Evolutionary conservation across 2,329 filamentous ascomycete species (phyloP), one percentile per base, ranked within the genome.

Genomic region (Chaetomium globosum): DNA sequence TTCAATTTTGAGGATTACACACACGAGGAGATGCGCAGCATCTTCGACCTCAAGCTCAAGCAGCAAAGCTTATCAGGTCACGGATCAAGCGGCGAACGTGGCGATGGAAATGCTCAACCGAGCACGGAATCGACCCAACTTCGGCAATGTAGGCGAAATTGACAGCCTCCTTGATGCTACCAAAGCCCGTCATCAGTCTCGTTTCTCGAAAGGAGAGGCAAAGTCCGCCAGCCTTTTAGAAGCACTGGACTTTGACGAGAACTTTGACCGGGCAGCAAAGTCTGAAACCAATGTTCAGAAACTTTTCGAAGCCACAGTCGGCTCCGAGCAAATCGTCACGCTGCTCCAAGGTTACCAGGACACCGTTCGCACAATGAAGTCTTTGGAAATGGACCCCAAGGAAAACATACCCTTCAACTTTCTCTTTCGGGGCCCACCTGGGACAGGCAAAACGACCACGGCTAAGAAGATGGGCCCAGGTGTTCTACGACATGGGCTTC

Each of bases 401-500:
- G 80, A 85, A 8, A 76, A 83, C 12, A 80, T 91, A 0, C 87
- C 88, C 0, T 89, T 89, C 73, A 89, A 84, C 66, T 91, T 91
- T 69, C 70, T 92, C 0, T 92, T 92, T 76, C 82, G 85, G 0
- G 89, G 89, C 0, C 85, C 85, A 0, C 87, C 87, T 16, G 88
- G 87, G 0, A 92, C 89, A 0, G 90, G 90, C 0, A 93, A 93
- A 71, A 92, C 89, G 0, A 88, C 87, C 0, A 91, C 81, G 0
- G 91, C 91, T 0, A 78, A 82, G n/a, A 89, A 88, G 67, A 90
- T 93, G 82, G 90, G 90, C 3, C 3, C 84, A 91, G 67, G 80
- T 93, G 0, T 93, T 86, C 71, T 93, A 91, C 71, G 87, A 93
- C 69, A 85, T 92, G 81, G 89, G 89, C 0, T 84, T 93, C 39